Evolutionary conservation across 2,329 filamentous ascomycete genomes (phyloP).

Genomic region (Phialophora macrospora): DNA sequence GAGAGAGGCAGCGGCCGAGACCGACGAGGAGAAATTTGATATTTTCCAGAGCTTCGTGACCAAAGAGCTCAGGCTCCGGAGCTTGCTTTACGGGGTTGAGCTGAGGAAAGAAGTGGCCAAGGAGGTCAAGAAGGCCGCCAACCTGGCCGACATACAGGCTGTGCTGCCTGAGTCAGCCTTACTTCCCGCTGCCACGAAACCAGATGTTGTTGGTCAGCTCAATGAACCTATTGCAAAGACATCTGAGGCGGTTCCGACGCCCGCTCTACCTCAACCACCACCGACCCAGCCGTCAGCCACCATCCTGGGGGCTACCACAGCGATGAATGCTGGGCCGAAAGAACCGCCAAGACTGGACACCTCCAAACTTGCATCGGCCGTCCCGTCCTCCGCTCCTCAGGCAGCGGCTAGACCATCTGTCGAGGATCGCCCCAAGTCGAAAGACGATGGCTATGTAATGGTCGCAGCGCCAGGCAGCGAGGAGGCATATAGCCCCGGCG

Average conservation of each 20-base stretch:
- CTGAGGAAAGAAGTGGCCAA: conserved; percentile 41
- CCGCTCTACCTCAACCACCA: not conserved
- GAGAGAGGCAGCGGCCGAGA: conserved; percentile 54
- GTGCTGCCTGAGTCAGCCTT: conserved; percentile 21
- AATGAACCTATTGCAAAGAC: not conserved
- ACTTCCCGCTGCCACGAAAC: not conserved
- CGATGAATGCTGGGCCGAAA: not conserved
- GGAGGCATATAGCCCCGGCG: conserved; percentile 59
- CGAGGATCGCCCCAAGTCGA: conserved; percentile 3
- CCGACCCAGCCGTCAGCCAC: not conserved
- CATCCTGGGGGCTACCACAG: not conserved
- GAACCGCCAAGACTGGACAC: not conserved
- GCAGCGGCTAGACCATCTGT: not conserved
- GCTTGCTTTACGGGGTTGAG: conserved; percentile 56
- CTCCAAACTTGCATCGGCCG: not conserved
- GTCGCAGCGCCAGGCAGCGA: conserved; percentile 39
- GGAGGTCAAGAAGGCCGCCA: conserved; percentile 34
- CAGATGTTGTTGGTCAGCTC: not conserved
- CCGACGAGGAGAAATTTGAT: conserved; percentile 59
- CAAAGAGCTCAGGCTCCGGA: conserved; percentile 55
- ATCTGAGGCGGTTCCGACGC: not conserved
- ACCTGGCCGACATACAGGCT: conserved; percentile 28
- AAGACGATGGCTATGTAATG: conserved; percentile 28
- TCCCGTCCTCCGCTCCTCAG: conserved; percentile 1
- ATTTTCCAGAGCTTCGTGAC: conserved; percentile 58